Evolutionary conservation across 148 eudicot species (phyloP).

Genomic region (Camellia lanceoleosa): DNA sequence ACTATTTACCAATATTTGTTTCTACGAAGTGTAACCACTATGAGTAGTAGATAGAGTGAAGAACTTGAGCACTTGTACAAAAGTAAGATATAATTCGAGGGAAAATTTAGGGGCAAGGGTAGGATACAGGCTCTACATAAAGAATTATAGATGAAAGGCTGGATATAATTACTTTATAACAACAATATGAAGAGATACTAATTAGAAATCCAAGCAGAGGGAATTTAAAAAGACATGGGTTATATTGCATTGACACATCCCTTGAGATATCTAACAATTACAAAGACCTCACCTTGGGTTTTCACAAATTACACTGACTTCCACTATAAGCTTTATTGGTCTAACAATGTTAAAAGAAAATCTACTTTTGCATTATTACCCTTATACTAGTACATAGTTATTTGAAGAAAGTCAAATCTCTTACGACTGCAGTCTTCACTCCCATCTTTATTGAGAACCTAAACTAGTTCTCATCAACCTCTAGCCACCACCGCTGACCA

Average conservation of each 20-base stretch:
- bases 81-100: too few relatives aligned
- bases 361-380: neutral
- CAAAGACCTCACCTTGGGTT: neutral
- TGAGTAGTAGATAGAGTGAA: too few relatives aligned
- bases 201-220: too few relatives aligned
- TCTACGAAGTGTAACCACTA: too few relatives aligned
- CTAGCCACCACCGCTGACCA: too few relatives aligned
- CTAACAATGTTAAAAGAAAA: neutral
- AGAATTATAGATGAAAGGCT: neutral
- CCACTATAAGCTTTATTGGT: neutral
- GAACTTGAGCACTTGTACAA: too few relatives aligned
- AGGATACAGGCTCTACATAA: neutral
- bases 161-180: neutral
- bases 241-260: neutral
- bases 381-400: neutral
- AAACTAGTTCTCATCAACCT: too few relatives aligned
- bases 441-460: neutral
- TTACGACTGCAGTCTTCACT: neutral
- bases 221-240: neutral
- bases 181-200: too few relatives aligned
- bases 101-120: neutral
- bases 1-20: neutral
- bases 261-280: neutral
- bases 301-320: neutral
- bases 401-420: neutral